These are phyloP conservation scores for Sherardia arvensis DNA, from an alignment of 257 asterid species.

Conservation along the genomic window DNA sequence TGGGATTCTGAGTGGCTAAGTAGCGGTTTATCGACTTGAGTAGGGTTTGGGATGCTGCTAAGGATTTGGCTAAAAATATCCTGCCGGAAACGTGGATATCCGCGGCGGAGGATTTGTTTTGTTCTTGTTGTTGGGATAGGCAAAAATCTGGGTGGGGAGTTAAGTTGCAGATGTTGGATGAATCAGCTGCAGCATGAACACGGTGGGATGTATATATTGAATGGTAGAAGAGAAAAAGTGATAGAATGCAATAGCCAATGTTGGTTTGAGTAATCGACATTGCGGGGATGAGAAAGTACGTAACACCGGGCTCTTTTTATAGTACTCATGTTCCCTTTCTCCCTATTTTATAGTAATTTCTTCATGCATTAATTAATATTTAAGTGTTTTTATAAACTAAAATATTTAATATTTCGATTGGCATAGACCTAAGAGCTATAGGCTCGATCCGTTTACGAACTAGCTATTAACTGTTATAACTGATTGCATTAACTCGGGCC, in stretches of 20 bases:
- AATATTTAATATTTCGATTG: too few species aligned
- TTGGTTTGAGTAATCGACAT: background rate
- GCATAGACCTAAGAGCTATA: too few species aligned
- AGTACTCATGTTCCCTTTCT: background rate
- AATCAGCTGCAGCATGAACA: background rate
- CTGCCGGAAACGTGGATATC: conserved; percentile 19
- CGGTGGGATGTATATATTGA: background rate
- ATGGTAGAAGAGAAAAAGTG: background rate
- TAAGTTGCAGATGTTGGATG: conserved; percentile 16
- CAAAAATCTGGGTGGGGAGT: conserved; percentile 22
- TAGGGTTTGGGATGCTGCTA: conserved; percentile 9
- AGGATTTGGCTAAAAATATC: conserved; percentile 8
- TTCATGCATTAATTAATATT: too few species aligned
- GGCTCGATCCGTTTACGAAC: too few species aligned
- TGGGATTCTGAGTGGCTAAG: background rate
- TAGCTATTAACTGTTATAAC: too few species aligned
- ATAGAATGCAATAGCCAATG: background rate
- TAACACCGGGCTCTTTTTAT: background rate
- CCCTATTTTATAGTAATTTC: too few species aligned
- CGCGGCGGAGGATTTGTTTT: conserved; percentile 13
- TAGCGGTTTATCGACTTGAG: conserved; percentile 6
- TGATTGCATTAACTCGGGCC: too few species aligned
- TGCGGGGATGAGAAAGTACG: background rate
- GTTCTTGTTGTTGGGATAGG: conserved; percentile 8
- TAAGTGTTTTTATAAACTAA: too few species aligned